Evolutionary conservation across 2,329 filamentous ascomycete genomes (phyloP), one percentile per base, ranked within the genome.

Genomic region (Raffaelea deltoideospora): DNA sequence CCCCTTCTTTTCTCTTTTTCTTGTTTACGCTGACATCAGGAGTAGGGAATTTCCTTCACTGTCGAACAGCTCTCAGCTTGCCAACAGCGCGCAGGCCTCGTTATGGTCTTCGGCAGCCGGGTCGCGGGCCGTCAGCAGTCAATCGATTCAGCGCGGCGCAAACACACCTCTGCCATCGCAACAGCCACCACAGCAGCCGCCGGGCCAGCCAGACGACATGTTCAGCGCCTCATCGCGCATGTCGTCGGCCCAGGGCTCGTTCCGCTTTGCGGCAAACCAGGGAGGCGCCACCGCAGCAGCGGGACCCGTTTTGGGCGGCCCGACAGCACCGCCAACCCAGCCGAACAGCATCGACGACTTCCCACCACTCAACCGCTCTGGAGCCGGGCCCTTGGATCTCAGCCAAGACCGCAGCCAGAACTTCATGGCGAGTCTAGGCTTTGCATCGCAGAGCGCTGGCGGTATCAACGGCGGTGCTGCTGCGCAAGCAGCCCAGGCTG

Each of bases 21-120:
- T 14, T 18, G 18, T n/a, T 41, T 31, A 35, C 37, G 10, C 55
- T 57, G 35, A 21, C 24, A 11, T 10, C 57, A 37, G 38, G 38
- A 21, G 41, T 36, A 79, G 74, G 42, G 74, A 79, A 50, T 79
- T 79, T 37, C 75, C 75, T 9, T 76, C 73, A 18, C 55, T 79
- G 46, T 76, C 72, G 35, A 75, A 72, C 48, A 75, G 69, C 44
- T 60, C 69, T 31, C 69, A 72, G 48, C 53, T 72, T 31, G 56
- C 64, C 21, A 67, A 54, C 40, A 53, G 62, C 7, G 64, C 52
- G 32, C 64, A 64, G 42, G 56, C 63, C 13, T 67, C 67, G 5
- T 60, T 75, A 55, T 76, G 71, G 71, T 64, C 28, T 13, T 6
- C 68, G 30, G 57, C 60, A 20, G 58, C 59, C 42, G 63, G 62